Evolutionary conservation across 208 protist genomes (phyloP), one percentile per base, ranked within the genome.

Genomic region (Eutreptiella sp.): DNA sequence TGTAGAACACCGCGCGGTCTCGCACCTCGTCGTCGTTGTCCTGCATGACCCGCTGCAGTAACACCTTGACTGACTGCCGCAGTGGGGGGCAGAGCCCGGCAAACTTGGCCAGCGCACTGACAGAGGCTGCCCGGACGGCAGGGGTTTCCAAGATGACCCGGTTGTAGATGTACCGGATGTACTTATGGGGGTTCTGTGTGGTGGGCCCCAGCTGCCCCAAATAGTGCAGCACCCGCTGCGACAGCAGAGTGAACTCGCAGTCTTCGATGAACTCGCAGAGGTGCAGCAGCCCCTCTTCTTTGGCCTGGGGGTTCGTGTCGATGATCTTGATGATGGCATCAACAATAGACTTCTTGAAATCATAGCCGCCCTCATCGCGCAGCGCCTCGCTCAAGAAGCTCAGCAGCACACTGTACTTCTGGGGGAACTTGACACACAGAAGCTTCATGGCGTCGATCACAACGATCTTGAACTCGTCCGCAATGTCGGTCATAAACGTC

Each of bases 191-290:
- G 47, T 79, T 79, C 5, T 66, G 46, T 33, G 77, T 82, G 38
- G 68, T 77, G 7, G 96, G 93, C 16, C 93, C 96, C 66, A 95
- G 89, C 60, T 92, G 76, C 14, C 92, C 94, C 7, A 99, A 76
- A 57, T 99, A 73, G 70, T 91, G 83, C 27, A 99, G 80, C 34
- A 99, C 92, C 23, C 87, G 73, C 53, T 91, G 88, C 16, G 85
- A 91, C 35, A 99, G 88, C 41, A 78, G 54, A 4, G 89, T 72
- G 76, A 90, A 98, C 70, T 98, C 95, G 73, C 96, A 99, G 81
- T 99, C 96, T 61, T 99, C 97, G 66, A 99, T 98, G 68, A 97
- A 98, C 79, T 98, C 94, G 33, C 94, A 97, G 21, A 99, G 75
- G 53, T 97, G 82, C 32, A 71, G 75, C 32, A 99, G 79, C 9